phyloP scores from a whole-genome alignment of 306 rosid species.

The Malus fusca region DNA sequence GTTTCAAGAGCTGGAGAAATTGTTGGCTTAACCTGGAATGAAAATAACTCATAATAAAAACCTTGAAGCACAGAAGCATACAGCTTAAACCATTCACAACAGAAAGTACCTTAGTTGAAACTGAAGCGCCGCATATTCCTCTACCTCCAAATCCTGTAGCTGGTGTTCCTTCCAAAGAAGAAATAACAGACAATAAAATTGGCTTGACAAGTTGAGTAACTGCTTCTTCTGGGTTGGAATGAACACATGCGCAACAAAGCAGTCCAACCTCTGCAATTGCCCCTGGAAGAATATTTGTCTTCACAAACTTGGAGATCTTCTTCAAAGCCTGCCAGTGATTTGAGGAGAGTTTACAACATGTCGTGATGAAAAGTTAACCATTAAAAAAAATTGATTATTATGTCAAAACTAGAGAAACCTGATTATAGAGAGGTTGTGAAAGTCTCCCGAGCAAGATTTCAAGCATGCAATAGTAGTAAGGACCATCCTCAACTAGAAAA shows the following conservation, averaged over 20 bases:
- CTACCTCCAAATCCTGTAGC: slow-evolving; percentile 82
- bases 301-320: slow-evolving; percentile 89
- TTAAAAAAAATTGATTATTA: not conserved
- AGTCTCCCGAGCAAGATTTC: slow-evolving; percentile 95
- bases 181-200: slow-evolving; percentile 59
- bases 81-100: slow-evolving; percentile 14
- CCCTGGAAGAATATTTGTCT: slow-evolving; percentile 96
- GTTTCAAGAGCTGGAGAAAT: slow-evolving; percentile 98
- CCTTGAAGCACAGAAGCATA: slow-evolving; percentile 17
- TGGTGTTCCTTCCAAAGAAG: slow-evolving; percentile 79
- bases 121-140: slow-evolving; percentile 41
- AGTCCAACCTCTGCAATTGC: slow-evolving; percentile 98
- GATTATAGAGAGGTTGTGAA: slow-evolving; percentile 62
- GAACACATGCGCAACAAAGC: slow-evolving; percentile 94
- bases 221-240: slow-evolving; percentile 90
- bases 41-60: slow-evolving; percentile 19
- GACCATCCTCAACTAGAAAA: slow-evolving; percentile 95
- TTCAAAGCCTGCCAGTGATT: slow-evolving; percentile 66
- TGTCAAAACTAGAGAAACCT: slow-evolving; percentile 47
- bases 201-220: slow-evolving; percentile 81
- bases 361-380: slow-evolving; percentile 6
- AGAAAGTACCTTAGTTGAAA: slow-evolving; percentile 56
- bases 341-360: slow-evolving; percentile 16
- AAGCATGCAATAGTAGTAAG: slow-evolving; percentile 91
- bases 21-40: slow-evolving; percentile 65